Conservation (phyloP, 2,329 filamentous ascomycete species). For the Fusarium bactridioides region DNA sequence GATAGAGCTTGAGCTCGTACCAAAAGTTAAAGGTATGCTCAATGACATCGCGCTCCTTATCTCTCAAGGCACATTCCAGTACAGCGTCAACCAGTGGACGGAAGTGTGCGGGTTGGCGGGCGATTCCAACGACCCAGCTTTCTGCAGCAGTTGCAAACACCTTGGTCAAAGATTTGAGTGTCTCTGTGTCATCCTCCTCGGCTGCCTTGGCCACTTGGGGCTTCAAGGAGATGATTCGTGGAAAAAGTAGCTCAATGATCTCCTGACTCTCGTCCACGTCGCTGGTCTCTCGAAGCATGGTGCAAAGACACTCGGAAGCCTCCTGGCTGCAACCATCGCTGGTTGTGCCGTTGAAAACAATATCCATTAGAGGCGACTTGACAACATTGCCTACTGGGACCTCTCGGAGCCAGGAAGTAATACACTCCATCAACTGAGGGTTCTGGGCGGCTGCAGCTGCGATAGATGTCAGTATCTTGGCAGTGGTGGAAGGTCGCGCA, state of each 20-base stretch:
- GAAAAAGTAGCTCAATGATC: conserved; percentile 83
- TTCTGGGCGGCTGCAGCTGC: conserved; percentile 81
- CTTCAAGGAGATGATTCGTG: conserved; percentile 77
- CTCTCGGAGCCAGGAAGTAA: conserved; percentile 95
- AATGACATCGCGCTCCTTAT: conserved; percentile 90
- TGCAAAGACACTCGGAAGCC: conserved; percentile 90
- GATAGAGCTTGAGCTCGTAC: conserved; percentile 97
- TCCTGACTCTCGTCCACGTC: conserved; percentile 91
- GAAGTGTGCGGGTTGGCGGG: conserved; percentile 83
- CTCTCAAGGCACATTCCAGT: conserved; percentile 87
- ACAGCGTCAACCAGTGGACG: conserved; percentile 86
- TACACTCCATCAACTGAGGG: conserved; percentile 90
- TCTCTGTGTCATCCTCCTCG: conserved; percentile 83
- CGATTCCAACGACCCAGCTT: conserved; percentile 92
- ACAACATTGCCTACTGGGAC: conserved; percentile 85
- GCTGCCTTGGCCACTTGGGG: conserved; percentile 79
- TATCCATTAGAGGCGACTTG: conserved; percentile 82
- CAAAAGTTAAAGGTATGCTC: conserved; percentile 96
- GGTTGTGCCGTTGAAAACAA: conserved; percentile 80
- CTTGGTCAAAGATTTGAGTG: conserved; percentile 86
- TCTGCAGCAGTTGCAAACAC: conserved; percentile 94
- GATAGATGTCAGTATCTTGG: conserved; percentile 26
- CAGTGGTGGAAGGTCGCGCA: background rate
- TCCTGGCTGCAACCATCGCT: conserved; percentile 82
- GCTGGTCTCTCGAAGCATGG: conserved; percentile 88